Evolutionary conservation across 208 protist species (phyloP).

Genomic region (Trypanosoma conorhini): DNA sequence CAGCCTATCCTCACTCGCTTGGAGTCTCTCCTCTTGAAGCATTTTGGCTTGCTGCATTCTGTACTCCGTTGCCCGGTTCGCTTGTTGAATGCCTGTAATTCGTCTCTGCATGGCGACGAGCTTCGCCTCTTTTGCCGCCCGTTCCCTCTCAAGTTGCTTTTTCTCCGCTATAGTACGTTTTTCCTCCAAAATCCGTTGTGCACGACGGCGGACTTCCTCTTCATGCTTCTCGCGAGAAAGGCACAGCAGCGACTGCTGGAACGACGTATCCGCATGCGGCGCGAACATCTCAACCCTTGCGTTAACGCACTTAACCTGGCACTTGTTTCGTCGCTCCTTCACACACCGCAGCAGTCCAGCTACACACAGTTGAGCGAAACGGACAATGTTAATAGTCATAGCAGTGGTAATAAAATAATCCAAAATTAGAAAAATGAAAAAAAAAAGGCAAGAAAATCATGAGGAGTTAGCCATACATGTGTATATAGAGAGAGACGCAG

Average conservation of each 20-base stretch:
- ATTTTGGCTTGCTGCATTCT: slow-evolving; percentile 9
- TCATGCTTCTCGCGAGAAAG: not conserved
- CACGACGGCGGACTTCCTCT: slow-evolving; percentile 5
- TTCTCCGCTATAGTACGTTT: slow-evolving; percentile 2
- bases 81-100: not conserved
- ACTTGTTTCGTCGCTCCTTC: not conserved
- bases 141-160: slow-evolving; percentile 9
- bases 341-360: not conserved
- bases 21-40: not conserved
- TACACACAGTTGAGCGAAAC: not conserved
- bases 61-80: slow-evolving; percentile 9
- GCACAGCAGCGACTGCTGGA: not conserved
- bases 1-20: slow-evolving; percentile 13
- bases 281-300: not conserved
- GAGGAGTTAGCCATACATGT: too few relatives aligned
- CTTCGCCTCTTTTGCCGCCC: slow-evolving; percentile 3
- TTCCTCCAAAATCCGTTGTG: slow-evolving; percentile 13
- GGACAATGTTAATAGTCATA: too few relatives aligned
- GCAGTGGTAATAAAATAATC: too few relatives aligned
- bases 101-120: not conserved
- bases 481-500: too few relatives aligned
- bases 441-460: not conserved
- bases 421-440: slow-evolving; percentile 6
- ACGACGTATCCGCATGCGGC: not conserved
- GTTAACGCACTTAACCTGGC: not conserved